phyloP scores from a whole-genome alignment of 164 flowering plant species.

The Vitis labrusca region DNA sequence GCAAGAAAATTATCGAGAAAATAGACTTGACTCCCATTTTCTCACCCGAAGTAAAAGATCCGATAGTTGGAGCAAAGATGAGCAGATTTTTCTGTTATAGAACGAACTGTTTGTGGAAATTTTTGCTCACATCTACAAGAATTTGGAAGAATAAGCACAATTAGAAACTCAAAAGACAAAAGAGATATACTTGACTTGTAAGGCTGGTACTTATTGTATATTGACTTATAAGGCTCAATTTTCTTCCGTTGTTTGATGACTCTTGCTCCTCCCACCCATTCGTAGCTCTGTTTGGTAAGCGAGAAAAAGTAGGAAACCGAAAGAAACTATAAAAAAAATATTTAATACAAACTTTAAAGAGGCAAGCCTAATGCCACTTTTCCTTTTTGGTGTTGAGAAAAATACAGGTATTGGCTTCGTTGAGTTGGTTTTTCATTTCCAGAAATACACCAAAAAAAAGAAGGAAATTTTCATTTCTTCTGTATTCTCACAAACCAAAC shows the following conservation, averaged over 20 bases:
- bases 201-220: too few species aligned
- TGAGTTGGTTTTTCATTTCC: too few species aligned
- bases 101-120: background rate
- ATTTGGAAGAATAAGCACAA: background rate
- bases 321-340: background rate
- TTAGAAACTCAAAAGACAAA: background rate
- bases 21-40: slow-evolving; percentile 14
- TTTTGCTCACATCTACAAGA: slow-evolving; percentile 16
- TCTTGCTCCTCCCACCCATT: background rate
- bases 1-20: background rate
- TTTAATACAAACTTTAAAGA: too few species aligned
- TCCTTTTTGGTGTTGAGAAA: too few species aligned
- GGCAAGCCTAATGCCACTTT: too few species aligned
- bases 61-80: background rate
- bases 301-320: slow-evolving; percentile 5
- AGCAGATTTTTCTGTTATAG: background rate
- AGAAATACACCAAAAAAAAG: too few species aligned
- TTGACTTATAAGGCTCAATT: background rate
- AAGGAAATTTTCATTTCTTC: background rate
- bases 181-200: background rate
- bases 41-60: background rate
- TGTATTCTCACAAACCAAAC: slow-evolving; percentile 11
- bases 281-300: slow-evolving; percentile 2
- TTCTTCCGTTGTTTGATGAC: slow-evolving; percentile 3
- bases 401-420: too few species aligned